Percentiles rank a stretch among this genome's conserved stretches.
These are phyloP conservation scores for Triglochin maritima DNA, from an alignment of 106 monocot species.

Conservation along the genomic window DNA sequence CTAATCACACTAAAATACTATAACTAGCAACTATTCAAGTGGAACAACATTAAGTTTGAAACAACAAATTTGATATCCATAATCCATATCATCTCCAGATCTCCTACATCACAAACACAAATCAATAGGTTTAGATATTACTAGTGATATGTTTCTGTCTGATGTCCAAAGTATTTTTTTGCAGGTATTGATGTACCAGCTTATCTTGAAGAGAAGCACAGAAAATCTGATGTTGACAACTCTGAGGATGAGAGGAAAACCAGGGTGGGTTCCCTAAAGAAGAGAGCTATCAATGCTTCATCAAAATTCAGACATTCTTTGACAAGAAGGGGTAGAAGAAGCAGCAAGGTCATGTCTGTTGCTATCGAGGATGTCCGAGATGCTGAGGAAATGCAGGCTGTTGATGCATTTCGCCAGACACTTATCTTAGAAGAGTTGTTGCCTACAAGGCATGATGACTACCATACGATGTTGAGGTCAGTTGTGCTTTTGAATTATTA, in stretches of 20 bases:
- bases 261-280: conserved; percentile 5
- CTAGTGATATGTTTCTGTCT: not conserved
- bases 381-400: conserved; percentile 5
- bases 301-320: conserved; percentile 14
- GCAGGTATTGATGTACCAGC: not conserved
- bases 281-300: conserved; percentile 13
- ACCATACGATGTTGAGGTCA: conserved; percentile 2
- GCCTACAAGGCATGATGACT: conserved; percentile 9
- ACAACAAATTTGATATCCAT: too few relatives aligned
- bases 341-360: conserved; percentile 11
- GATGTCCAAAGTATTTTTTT: not conserved
- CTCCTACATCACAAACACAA: too few relatives aligned
- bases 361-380: conserved; percentile 5
- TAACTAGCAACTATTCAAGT: too few relatives aligned
- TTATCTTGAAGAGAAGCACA: conserved; percentile 2
- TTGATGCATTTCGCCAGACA: conserved; percentile 12
- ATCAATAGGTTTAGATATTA: too few relatives aligned
- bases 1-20: too few relatives aligned
- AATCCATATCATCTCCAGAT: too few relatives aligned
- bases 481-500: not conserved
- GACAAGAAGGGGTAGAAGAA: conserved; percentile 10
- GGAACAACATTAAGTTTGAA: too few relatives aligned
- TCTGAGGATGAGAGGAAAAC: conserved; percentile 11
- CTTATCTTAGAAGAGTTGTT: conserved; percentile 11
- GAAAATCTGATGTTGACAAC: conserved; percentile 2